Conservation (phyloP, 2,329 filamentous ascomycete species). For the Bertia moriformis region DNA sequence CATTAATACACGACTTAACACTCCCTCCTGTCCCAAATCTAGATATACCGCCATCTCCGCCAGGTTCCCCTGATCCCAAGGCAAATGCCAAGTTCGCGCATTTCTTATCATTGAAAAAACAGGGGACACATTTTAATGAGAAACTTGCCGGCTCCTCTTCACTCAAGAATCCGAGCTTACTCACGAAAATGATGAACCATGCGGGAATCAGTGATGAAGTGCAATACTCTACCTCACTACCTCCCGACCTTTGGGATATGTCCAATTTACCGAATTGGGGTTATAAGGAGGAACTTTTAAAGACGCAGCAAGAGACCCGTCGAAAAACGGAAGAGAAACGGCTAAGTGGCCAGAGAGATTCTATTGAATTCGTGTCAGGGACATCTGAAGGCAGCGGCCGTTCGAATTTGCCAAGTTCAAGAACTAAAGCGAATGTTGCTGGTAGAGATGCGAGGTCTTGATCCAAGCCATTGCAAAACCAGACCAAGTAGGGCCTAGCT, state of each 20-base stretch:
- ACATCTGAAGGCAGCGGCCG: no score
- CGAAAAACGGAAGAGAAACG: constrained; percentile 17
- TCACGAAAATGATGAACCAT: constrained; percentile 40
- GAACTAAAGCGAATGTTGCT: no score
- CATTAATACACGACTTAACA: background rate
- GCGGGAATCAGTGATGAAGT: constrained; percentile 34
- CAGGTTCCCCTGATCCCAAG: background rate
- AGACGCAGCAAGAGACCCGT: constrained; percentile 20
- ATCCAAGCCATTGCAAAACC: no score
- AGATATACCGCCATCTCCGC: background rate
- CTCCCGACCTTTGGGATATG: constrained; percentile 21
- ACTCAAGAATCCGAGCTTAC: constrained; percentile 41
- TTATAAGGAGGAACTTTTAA: constrained; percentile 28
- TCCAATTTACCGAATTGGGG: constrained; percentile 21
- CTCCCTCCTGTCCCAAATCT: constrained; percentile 1
- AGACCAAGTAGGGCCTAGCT: no score
- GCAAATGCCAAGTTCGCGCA: constrained; percentile 40
- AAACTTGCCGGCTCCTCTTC: constrained; percentile 39
- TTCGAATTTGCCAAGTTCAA: no score
- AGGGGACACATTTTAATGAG: constrained; percentile 49
- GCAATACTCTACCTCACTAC: constrained; percentile 35
- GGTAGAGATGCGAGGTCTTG: no score
- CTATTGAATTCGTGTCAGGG: background rate
- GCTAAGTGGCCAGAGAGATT: constrained; percentile 9
- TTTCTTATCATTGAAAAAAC: constrained; percentile 45